Conservation (phyloP, 208 protist species). For the Strigomonas culicis region DNA sequence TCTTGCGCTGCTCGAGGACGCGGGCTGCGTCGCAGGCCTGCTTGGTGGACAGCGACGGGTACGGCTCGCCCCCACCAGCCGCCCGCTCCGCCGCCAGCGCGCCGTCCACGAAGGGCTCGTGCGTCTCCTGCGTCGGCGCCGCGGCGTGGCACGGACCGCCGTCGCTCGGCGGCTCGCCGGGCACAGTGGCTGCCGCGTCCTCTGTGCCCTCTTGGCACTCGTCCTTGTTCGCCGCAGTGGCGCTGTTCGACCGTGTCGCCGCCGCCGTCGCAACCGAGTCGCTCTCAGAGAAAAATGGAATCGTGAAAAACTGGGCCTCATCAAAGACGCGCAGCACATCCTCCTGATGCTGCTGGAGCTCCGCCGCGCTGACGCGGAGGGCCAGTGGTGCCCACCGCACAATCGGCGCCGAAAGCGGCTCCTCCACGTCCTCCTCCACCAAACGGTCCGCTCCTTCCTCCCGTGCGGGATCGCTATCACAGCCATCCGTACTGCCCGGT, state of each 20-base stretch:
- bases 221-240: neutral
- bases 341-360: constrained; percentile 26
- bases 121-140: neutral
- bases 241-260: constrained; percentile 15
- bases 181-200: neutral
- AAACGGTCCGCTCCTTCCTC: neutral
- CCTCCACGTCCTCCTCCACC: constrained; percentile 21
- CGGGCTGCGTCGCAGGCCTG: neutral
- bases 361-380: constrained; percentile 25
- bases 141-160: neutral
- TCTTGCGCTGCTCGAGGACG: neutral
- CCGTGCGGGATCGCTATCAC: neutral
- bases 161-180: neutral
- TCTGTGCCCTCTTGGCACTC: neutral
- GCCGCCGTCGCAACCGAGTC: constrained; percentile 5
- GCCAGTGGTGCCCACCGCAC: constrained; percentile 56
- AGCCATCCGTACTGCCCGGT: neutral
- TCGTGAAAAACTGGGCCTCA: constrained; percentile 30
- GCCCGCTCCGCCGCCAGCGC: constrained; percentile 11
- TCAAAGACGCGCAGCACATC: constrained; percentile 37
- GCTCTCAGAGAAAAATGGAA: constrained; percentile 17
- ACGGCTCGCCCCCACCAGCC: neutral
- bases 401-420: constrained; percentile 35
- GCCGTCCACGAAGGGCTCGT: neutral
- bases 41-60: neutral